These are phyloP conservation scores for Leccinum colubrinum DNA, from an alignment of 1,284 basidiomycete genomes.

Conservation along the genomic window DNA sequence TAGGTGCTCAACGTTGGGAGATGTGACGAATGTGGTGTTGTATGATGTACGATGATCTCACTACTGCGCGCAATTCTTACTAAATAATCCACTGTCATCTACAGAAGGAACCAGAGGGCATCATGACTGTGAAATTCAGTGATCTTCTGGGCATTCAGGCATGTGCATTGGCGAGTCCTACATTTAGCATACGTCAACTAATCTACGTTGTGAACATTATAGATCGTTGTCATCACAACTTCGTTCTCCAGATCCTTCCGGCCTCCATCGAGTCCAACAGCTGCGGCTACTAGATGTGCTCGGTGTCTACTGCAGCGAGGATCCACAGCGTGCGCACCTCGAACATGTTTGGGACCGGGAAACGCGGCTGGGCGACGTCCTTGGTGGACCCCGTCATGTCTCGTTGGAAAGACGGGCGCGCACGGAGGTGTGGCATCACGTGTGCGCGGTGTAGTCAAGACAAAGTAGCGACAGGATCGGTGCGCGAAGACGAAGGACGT, in stretches of 20 bases:
- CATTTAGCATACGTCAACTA: no score
- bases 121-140: constrained; percentile 96
- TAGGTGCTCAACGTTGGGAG: constrained; percentile 87
- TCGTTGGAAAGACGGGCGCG: constrained; percentile 6
- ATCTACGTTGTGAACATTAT: no score
- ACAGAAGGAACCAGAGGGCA: constrained; percentile 89
- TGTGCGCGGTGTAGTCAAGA: no score
- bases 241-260: no score
- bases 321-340: constrained; percentile 14
- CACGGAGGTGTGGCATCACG: no score
- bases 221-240: no score
- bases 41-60: constrained; percentile 63
- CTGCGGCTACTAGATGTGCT: no score
- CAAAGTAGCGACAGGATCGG: no score
- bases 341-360: constrained; percentile 11
- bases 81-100: constrained; percentile 2
- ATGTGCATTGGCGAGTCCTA: no score
- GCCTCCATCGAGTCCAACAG: no score
- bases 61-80: neutral
- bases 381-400: neutral
- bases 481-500: no score
- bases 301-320: neutral
- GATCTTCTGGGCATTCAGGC: constrained; percentile 50
- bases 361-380: neutral
- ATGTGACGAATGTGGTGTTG: constrained; percentile 92